A percentile compares a stretch with the other conserved stretches of the same genome.
Conservation (phyloP, 345 rosid genomes). For the Rubroshorea leprosula region DNA sequence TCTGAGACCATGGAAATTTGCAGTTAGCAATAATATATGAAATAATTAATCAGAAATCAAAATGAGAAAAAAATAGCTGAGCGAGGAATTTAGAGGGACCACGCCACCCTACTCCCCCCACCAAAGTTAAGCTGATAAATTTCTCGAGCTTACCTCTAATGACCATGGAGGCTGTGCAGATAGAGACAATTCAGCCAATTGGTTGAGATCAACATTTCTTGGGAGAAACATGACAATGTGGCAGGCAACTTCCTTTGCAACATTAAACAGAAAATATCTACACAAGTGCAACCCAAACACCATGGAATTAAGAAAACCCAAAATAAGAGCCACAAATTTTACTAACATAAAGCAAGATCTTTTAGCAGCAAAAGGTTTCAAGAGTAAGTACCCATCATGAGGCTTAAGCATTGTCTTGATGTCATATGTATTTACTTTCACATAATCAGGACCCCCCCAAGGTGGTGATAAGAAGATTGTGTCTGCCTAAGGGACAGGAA, state of each 20-base stretch:
- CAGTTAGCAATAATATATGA: background rate
- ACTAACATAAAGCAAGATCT: background rate
- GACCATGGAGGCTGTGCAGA: constrained; percentile 60
- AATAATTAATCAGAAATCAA: background rate
- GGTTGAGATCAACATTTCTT: constrained; percentile 69
- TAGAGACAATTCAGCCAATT: constrained; percentile 74
- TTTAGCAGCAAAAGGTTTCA: constrained; percentile 2
- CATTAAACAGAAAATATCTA: constrained; percentile 61
- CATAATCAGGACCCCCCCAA: constrained; percentile 94
- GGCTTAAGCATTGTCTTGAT: constrained; percentile 84
- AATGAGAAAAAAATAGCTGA: too few relatives aligned
- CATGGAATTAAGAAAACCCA: constrained; percentile 4
- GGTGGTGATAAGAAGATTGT: constrained; percentile 90
- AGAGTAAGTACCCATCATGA: constrained; percentile 57
- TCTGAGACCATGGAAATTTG: constrained; percentile 34
- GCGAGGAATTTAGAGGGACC: background rate
- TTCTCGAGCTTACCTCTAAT: constrained; percentile 31
- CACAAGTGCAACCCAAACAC: constrained; percentile 21
- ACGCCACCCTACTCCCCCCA: too few relatives aligned
- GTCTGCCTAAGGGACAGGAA: constrained; percentile 49
- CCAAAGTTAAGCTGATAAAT: background rate
- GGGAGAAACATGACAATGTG: constrained; percentile 83
- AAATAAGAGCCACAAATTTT: background rate
- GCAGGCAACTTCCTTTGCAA: constrained; percentile 56
- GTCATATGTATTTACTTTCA: constrained; percentile 55